Conservation (phyloP, 2,329 filamentous ascomycete species). For the Cladophialophora psammophila region DNA sequence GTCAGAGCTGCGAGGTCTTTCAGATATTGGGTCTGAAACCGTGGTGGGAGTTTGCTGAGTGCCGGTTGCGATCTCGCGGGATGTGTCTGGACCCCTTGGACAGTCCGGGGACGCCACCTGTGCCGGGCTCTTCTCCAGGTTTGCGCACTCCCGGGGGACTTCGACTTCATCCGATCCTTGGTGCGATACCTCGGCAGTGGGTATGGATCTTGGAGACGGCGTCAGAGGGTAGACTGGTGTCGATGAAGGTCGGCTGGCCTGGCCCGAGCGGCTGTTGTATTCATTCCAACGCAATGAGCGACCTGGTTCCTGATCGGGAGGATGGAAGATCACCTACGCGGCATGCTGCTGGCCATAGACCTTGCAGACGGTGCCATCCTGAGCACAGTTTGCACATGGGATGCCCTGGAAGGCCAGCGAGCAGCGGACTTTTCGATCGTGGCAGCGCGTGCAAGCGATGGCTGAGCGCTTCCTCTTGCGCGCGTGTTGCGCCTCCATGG, state of each 20-base stretch:
- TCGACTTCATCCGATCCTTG: background rate
- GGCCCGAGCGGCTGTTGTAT: constrained; percentile 20
- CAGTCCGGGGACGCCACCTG: background rate
- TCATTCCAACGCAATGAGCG: background rate
- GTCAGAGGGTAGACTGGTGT: constrained; percentile 25
- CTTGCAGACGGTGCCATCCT: constrained; percentile 29
- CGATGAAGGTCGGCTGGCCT: background rate
- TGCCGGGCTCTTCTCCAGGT: constrained; percentile 3
- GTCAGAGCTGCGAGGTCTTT: constrained; percentile 8
- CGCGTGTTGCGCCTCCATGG: constrained; percentile 11
- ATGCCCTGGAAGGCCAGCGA: constrained; percentile 45
- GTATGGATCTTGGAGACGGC: constrained; percentile 20
- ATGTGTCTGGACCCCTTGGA: background rate
- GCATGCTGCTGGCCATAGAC: constrained; percentile 27
- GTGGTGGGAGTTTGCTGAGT: constrained; percentile 3
- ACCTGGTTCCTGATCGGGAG: background rate
- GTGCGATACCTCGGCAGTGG: constrained; percentile 17
- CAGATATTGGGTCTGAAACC: background rate
- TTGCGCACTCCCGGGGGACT: background rate
- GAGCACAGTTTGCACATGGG: constrained; percentile 60
- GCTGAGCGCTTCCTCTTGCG: constrained; percentile 43
- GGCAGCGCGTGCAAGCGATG: constrained; percentile 46
- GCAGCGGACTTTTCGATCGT: constrained; percentile 46
- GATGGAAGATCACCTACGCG: constrained; percentile 16
- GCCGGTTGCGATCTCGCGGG: constrained; percentile 2